Base-by-base conservation (phyloP, 2,329 filamentous ascomycete genomes). In the Pseudogymnoascus sp. region DNA sequence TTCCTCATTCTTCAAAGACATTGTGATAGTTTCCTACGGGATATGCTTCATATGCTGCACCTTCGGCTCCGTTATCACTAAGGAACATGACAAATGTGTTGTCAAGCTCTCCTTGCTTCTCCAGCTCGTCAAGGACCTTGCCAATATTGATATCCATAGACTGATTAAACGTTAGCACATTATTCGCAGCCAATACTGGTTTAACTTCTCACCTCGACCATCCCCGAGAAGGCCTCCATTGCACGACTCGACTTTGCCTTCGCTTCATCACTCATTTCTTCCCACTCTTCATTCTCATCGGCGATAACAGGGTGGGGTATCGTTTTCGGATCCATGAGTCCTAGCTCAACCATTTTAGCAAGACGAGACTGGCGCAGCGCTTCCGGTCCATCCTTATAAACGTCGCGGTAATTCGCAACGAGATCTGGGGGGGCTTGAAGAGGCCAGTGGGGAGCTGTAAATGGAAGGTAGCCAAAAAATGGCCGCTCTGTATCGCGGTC, bases 371-470 rank as follows among this genome's bases (percentile, higher is more conserved):
- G 65, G 1, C 80, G 74, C 5, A 83, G 72, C 0, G 73, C 79
- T 42, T 80, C 76, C 1, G 81, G 81, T 0, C 81, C 81, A 0
- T 80, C 76, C 62, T 82, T 76, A 66, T 83, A 83, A 13, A 76
- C 70, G 11, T 79, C 80, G 28, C 76, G 72, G 69, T 83, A 83
- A 65, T 80, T 77, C 5, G 76, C 72, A 57, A 79, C 75, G 50
- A 76, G 76, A 44, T 80, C 76, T 60, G 76, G 72, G 0, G 83
- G 83, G 0, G 83, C 83, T 68, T 87, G 84, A 6, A 87, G 73
- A 1, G 84, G 84, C 84, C 84, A 87, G 67, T 87, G 84, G 1
- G 84, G 84, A 0, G 84, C 84, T 0, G 83, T 84, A 70, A 86
- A 87, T 1, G 84, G 83, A 2, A 84, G 75, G 69, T 85, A 86